phyloP scores from a whole-genome alignment of 164 flowering plant genomes.

The Umbilicus rupestris region DNA sequence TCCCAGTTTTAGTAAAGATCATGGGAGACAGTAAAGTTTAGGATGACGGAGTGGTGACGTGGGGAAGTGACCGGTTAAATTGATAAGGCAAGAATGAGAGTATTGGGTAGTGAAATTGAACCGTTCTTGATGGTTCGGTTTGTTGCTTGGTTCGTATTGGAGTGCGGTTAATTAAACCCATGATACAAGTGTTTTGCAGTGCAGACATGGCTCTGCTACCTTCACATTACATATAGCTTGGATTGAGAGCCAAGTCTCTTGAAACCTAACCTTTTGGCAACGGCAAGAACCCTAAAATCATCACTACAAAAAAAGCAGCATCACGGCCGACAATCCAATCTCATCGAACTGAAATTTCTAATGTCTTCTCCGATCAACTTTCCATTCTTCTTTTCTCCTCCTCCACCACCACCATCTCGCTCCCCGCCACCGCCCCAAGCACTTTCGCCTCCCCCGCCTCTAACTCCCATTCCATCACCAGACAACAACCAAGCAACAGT shows the following conservation, averaged over 20 bases:
- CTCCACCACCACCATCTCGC: slow-evolving; percentile 13
- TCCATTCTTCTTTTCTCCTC: neutral
- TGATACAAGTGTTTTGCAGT: neutral
- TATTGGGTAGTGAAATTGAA: neutral
- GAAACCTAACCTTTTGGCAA: neutral
- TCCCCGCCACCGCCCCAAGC: slow-evolving; percentile 12
- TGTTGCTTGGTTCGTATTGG: neutral
- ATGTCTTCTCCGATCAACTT: slow-evolving; percentile 6
- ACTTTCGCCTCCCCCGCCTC: slow-evolving; percentile 13
- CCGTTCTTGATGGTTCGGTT: neutral
- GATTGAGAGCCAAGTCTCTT: slow-evolving; percentile 8
- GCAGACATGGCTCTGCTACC: neutral
- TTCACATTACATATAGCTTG: slow-evolving; percentile 6
- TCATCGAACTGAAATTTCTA: neutral
- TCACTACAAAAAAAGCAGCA: slow-evolving; percentile 1
- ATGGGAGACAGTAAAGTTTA: no score
- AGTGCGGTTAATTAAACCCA: neutral
- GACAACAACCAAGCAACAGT: slow-evolving; percentile 28
- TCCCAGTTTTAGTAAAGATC: no score
- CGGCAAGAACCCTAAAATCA: neutral
- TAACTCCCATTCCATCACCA: slow-evolving; percentile 30
- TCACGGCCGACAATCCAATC: neutral
- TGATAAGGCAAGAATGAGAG: no score
- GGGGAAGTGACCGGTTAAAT: neutral
- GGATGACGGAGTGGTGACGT: no score